Evolutionary conservation across 1,139 yeast species (phyloP), one percentile per base, ranked within the genome.

Genomic region (Pneumocystis wakefieldiae): DNA sequence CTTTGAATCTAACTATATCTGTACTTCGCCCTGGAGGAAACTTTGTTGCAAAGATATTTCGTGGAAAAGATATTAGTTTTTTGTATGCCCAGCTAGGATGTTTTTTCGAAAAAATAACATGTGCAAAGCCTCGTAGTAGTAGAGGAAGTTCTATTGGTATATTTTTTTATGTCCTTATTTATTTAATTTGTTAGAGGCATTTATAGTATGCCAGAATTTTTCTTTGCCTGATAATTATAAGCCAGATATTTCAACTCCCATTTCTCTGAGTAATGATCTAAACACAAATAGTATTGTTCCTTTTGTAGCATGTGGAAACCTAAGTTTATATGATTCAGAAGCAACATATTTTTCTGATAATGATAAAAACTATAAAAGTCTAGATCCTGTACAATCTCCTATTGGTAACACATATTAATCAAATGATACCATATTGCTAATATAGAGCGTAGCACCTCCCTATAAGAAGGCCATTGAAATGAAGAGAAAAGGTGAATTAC

Each of bases 81-180:
- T 77, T 92, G 72, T 92, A 92, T 73, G 84, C 94, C 29, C 97
- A 92, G 73, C 76, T 92, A 48, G 90, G 96, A 2, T 82, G 83
- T 68, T 76, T 92, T 57, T 92, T 92, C 72, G 94, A 87, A 61
- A 81, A 80, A 65, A 97, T 92, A 14, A 81, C 91, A 0, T 91
- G 98, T 75, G 97, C 97, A 14, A 92, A 92, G 72, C 98, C 98
- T 19, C 79, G 97, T 69, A 84, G 96, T 5, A 89, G 97, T 1
- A 80, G 98, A 71, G 96, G 97, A 1, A 86, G 96, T 0, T 89
- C 97, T 0, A 48, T 48, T 48, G 55, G 55, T 48, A 48, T 48
- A 24, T 24, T 24, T 14, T n/a, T 24, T n/a, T 41, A 17, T 48
- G 6, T 42, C 3, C 2, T 42, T 42, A n/a, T 24, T 48, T 48